A percentile compares a stretch with the other conserved stretches of the same genome.
These are phyloP conservation scores for Magnolia officinalis DNA, from an alignment of 164 flowering plant species.

Conservation along the genomic window DNA sequence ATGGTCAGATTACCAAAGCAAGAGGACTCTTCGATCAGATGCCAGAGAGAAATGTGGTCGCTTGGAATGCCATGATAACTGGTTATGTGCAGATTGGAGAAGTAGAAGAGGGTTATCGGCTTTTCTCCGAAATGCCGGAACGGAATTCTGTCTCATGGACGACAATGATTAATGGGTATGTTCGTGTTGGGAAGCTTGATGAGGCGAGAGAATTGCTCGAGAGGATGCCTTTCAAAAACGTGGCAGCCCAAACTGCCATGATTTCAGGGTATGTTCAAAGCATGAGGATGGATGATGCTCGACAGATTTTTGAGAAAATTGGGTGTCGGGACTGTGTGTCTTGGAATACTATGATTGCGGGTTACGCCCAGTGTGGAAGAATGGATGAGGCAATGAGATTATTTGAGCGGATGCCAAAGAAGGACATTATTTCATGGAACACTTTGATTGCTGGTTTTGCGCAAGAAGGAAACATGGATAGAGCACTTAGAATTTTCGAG, in stretches of 20 bases:
- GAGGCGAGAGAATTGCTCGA: slow-evolving; percentile 14
- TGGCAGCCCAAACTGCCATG: slow-evolving; percentile 16
- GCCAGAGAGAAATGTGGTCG: slow-evolving; percentile 18
- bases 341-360: slow-evolving; percentile 17
- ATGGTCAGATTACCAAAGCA: slow-evolving; percentile 10
- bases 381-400: slow-evolving; percentile 14
- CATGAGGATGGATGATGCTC: slow-evolving; percentile 19
- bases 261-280: slow-evolving; percentile 18
- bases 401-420: slow-evolving; percentile 14
- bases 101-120: slow-evolving; percentile 7
- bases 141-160: slow-evolving; percentile 18
- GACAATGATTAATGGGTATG: slow-evolving; percentile 17
- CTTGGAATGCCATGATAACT: slow-evolving; percentile 22
- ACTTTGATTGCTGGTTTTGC: slow-evolving; percentile 11
- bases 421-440: slow-evolving; percentile 14
- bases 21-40: slow-evolving; percentile 9
- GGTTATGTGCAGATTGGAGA: slow-evolving; percentile 17
- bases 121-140: slow-evolving; percentile 15
- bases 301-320: slow-evolving; percentile 12
- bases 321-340: slow-evolving; percentile 11
- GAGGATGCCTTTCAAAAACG: slow-evolving; percentile 16
- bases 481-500: slow-evolving; percentile 6
- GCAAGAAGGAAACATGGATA: slow-evolving; percentile 12
- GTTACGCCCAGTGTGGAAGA: slow-evolving; percentile 14
- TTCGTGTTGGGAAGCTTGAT: slow-evolving; percentile 12